A percentile compares a stretch with the other conserved stretches of the same genome.
These are phyloP conservation scores for Citrus mangshanensis DNA, from an alignment of 345 rosid species.

Conservation along the genomic window DNA sequence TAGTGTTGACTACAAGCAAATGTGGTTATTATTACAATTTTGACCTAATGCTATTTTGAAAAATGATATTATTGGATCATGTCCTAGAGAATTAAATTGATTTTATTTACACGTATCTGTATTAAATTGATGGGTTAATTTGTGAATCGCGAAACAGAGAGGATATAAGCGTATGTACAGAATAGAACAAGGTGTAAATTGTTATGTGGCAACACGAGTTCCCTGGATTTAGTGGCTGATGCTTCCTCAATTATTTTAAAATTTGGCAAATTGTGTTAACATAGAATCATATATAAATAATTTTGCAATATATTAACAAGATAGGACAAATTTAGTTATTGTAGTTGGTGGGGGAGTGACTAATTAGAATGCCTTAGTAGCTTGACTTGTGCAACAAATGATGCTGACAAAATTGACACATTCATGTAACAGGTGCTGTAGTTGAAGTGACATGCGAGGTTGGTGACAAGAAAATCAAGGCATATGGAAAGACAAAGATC, in stretches of 20 bases:
- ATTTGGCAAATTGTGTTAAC: not conserved
- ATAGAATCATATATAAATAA: no score
- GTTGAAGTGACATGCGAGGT: conserved; percentile 68
- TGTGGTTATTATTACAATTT: not conserved
- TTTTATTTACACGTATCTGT: not conserved
- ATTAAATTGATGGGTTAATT: not conserved
- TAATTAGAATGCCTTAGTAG: not conserved
- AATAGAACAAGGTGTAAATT: not conserved
- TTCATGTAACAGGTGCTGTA: conserved; percentile 48
- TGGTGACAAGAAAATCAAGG: conserved; percentile 49
- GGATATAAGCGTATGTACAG: not conserved
- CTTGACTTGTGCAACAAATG: not conserved
- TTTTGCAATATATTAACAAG: not conserved
- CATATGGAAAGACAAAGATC: conserved; percentile 64
- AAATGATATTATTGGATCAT: not conserved
- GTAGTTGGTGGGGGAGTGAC: not conserved
- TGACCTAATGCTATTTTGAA: not conserved
- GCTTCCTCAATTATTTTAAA: not conserved
- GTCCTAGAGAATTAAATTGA: not conserved
- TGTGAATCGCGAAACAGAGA: not conserved
- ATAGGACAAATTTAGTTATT: not conserved
- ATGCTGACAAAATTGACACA: not conserved
- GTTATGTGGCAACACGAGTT: not conserved
- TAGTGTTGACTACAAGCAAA: not conserved
- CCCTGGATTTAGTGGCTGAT: not conserved